Evolutionary conservation across 768 basidiomycete genomes (phyloP), one percentile per base, ranked within the genome.

Genomic region (Leucosporidium creatinivorum): DNA sequence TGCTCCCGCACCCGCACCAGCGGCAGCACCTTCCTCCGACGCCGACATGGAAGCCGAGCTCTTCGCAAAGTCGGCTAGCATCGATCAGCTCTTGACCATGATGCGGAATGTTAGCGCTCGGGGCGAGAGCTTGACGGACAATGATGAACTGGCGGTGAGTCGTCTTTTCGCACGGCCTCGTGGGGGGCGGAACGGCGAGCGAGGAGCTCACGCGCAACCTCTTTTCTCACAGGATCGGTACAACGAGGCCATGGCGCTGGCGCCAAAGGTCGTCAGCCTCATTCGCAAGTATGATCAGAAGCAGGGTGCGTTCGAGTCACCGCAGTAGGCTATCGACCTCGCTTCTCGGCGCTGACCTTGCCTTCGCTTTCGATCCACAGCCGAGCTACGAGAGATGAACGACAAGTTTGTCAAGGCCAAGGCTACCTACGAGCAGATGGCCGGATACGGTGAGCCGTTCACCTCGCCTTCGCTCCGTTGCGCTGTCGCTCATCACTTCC

Each of bases 211-310:
- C n/a, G n/a, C n/a, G n/a, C n/a, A 5, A 17, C 13, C 8, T 39
- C 25, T 9, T 30, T 59, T 39, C 70, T 44, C 39, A 30, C 79
- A 93, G 87, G 92, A 96, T 77, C 77, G 97, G 60, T 97, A 98
- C 78, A 85, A 92, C 52, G 85, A 86, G 28, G 87, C 88, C 74
- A 93, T 98, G 87, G 83, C 87, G 5, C 79, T 96, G 50, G 83
- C 93, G 55, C 93, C 93, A 10, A 93, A 92, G 82, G 94, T 98
- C 70, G 93, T 96, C 69, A 92, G 93, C 75, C 79, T 98, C 62
- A 96, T 97, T 69, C 92, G 96, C 77, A 96, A 93, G 80, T 97
- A 97, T 76, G 92, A 88, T 73, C 92, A 94, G 81, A 96, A 97
- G 80, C 83, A 92, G 79, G 84, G 82, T 84, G 62, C 62, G 79